Percentiles rank a stretch among this genome's conserved stretches.
These are phyloP conservation scores for Solanum corneliomulleri DNA, from an alignment of 257 asterid species.

Conservation along the genomic window DNA sequence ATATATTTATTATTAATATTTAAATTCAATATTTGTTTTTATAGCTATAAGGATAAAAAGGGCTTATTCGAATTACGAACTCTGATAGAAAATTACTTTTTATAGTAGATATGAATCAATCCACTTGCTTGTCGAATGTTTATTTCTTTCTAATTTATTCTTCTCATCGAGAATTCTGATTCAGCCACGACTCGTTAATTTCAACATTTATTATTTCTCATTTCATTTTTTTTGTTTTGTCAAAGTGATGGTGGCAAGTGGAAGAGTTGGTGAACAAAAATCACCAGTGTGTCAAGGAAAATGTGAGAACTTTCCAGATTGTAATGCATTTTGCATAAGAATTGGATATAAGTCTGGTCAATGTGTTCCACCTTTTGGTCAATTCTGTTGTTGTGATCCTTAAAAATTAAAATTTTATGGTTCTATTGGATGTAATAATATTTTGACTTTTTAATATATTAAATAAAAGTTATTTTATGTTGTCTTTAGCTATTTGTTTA, in stretches of 20 bases:
- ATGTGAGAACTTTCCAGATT: slow-evolving; percentile 16
- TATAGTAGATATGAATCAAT: neutral
- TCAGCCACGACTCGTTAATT: neutral
- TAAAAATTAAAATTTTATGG: neutral
- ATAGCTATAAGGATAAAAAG: neutral
- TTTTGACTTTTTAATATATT: neutral
- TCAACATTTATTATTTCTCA: neutral
- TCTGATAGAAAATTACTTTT: accelerated
- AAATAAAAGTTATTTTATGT: neutral
- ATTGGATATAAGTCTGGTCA: slow-evolving; percentile 14
- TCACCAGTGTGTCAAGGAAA: slow-evolving; percentile 11
- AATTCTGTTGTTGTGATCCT: slow-evolving; percentile 21
- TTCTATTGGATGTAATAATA: neutral
- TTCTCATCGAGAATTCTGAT: neutral
- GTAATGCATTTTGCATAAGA: slow-evolving; percentile 15
- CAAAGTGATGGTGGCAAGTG: neutral
- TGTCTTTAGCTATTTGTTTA: no score
- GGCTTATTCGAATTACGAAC: neutral
- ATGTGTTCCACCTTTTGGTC: slow-evolving; percentile 21
- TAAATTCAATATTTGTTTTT: no score
- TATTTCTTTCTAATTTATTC: neutral
- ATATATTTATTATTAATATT: no score
- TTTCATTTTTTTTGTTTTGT: neutral
- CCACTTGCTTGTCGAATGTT: neutral
- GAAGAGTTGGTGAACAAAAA: neutral